Percentiles rank a stretch among this genome's conserved stretches.
Evolutionary conservation across 1,284 basidiomycete genomes (phyloP).

Genomic region (Amylostereum chailletii): DNA sequence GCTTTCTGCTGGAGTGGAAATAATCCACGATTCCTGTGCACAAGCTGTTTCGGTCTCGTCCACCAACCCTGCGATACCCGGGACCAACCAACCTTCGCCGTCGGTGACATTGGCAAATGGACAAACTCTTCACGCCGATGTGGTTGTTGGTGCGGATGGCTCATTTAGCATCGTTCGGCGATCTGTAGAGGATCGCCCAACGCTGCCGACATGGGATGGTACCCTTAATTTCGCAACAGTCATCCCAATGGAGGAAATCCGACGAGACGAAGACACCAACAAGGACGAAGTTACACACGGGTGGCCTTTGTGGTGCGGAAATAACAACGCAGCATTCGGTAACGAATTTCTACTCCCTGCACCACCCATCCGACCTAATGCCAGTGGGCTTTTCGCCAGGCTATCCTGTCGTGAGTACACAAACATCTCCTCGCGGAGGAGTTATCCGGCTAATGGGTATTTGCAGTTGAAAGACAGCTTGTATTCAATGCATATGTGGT

Average conservation of each 20-base stretch:
- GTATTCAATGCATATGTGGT: too few species aligned
- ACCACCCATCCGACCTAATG: too few species aligned
- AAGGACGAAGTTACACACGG: background rate
- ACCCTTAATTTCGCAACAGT: constrained; percentile 15
- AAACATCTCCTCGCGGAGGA: too few species aligned
- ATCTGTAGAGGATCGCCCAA: constrained; percentile 15
- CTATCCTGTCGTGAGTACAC: too few species aligned
- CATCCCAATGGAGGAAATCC: constrained; percentile 8
- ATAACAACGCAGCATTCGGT: too few species aligned
- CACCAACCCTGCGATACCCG: background rate
- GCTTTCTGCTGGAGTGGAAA: background rate
- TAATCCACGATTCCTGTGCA: background rate
- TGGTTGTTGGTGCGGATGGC: constrained; percentile 34
- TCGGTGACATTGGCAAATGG: constrained; percentile 25
- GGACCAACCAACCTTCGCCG: background rate
- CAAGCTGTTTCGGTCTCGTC: background rate
- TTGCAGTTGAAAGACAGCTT: too few species aligned
- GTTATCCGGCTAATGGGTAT: too few species aligned
- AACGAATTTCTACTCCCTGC: too few species aligned
- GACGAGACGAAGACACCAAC: background rate
- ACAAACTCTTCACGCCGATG: constrained; percentile 27
- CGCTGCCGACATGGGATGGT: constrained; percentile 11
- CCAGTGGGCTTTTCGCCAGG: too few species aligned
- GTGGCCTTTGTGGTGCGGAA: too few species aligned
- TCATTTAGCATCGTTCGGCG: constrained; percentile 22